Conservation (phyloP, 2,329 filamentous ascomycete species). For the Exophiala xenobiotica region DNA sequence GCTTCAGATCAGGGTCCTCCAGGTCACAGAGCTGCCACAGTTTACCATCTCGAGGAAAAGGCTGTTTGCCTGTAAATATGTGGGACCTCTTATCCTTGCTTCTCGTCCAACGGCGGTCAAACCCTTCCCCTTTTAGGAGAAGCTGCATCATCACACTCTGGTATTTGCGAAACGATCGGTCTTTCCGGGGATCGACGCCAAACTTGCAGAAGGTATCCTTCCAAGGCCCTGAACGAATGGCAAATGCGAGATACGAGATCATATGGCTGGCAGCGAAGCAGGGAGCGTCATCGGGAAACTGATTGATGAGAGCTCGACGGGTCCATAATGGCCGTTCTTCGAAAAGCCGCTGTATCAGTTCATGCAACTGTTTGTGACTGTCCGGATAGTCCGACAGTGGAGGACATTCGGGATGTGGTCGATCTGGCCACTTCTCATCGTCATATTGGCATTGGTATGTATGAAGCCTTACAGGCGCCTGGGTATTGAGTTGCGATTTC, state of each 20-base stretch:
- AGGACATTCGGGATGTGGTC: conserved; percentile 14
- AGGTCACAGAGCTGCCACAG: conserved; percentile 96
- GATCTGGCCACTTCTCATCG: conserved; percentile 59
- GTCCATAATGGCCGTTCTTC: conserved; percentile 81
- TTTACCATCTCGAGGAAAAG: conserved; percentile 75
- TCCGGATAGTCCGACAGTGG: conserved; percentile 13
- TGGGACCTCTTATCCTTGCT: conserved; percentile 51
- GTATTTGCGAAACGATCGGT: conserved; percentile 75
- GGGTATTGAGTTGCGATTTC: conserved; percentile 58
- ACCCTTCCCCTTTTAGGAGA: conserved; percentile 19
- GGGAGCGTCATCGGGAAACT: conserved; percentile 54
- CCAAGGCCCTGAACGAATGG: conserved; percentile 91
- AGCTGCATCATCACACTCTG: conserved; percentile 88
- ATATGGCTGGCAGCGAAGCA: conserved; percentile 66
- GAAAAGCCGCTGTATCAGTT: conserved; percentile 65
- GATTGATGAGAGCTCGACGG: conserved; percentile 75
- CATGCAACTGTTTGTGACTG: conserved; percentile 24
- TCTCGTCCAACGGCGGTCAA: conserved; percentile 14
- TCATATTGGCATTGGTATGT: conserved; percentile 62
- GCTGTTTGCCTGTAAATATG: conserved; percentile 73
- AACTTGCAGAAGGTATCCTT: conserved; percentile 82
- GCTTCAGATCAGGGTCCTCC: conserved; percentile 70
- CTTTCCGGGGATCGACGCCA: conserved; percentile 78
- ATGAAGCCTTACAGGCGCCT: conserved; percentile 59
- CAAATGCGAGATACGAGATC: conserved; percentile 82